A percentile compares a stretch with the other conserved stretches of the same genome.
Evolutionary conservation across 2,329 filamentous ascomycete genomes (phyloP).

Genomic region (Helotiales sp.): DNA sequence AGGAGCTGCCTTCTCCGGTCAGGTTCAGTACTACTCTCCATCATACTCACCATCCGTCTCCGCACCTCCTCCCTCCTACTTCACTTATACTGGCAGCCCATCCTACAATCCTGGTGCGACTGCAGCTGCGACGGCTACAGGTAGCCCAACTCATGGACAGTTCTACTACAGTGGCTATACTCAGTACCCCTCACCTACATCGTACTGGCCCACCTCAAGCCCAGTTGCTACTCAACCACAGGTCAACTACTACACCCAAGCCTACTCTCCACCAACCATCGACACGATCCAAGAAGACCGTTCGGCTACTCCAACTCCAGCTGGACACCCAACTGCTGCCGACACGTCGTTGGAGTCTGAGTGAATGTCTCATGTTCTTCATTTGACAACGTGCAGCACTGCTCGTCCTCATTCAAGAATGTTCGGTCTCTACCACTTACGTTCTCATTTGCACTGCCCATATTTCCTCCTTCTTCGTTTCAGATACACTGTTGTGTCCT

Average conservation of each 20-base stretch:
- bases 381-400: slow-evolving; percentile 7
- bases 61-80: slow-evolving; percentile 24
- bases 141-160: slow-evolving; percentile 27
- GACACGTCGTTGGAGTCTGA: slow-evolving; percentile 28
- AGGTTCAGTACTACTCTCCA: slow-evolving; percentile 31
- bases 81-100: slow-evolving; percentile 26
- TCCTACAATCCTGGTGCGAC: slow-evolving; percentile 20
- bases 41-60: slow-evolving; percentile 18
- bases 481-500: slow-evolving; percentile 8
- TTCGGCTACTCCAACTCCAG: slow-evolving; percentile 36
- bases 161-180: slow-evolving; percentile 19
- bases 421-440: neutral
- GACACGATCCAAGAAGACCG: slow-evolving; percentile 32
- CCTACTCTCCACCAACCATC: slow-evolving; percentile 20
- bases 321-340: slow-evolving; percentile 25
- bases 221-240: slow-evolving; percentile 6
- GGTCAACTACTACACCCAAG: slow-evolving; percentile 13
- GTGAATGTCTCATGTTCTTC: slow-evolving; percentile 13
- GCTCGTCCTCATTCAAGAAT: slow-evolving; percentile 7
- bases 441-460: slow-evolving; percentile 11
- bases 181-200: slow-evolving; percentile 22
- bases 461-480: slow-evolving; percentile 7
- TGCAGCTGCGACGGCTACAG: slow-evolving; percentile 14
- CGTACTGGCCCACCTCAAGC: slow-evolving; percentile 12
- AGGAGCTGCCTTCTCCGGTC: slow-evolving; percentile 27